phyloP scores from a whole-genome alignment of 2,329 filamentous ascomycete genomes.

The Colletotrichum tabaci region DNA sequence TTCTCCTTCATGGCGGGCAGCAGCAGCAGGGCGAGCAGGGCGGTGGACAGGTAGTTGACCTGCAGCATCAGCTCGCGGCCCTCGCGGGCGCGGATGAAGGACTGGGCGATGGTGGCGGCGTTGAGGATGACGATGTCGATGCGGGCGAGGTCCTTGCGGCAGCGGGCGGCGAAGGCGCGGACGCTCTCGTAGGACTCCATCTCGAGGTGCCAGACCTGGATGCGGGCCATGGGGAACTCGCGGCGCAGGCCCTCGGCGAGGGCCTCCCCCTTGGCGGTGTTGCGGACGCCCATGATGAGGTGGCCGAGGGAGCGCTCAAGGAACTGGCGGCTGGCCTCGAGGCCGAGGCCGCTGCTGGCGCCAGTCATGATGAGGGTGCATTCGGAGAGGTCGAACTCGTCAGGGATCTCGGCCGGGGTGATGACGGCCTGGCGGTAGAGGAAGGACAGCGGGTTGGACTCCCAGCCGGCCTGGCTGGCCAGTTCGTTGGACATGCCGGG shows the following conservation, averaged over 20 bases:
- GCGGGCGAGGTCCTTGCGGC: conserved; percentile 22
- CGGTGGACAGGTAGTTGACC: conserved; percentile 49
- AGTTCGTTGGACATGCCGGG: conserved; percentile 39
- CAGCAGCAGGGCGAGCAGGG: conserved; percentile 44
- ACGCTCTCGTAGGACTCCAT: conserved; percentile 42
- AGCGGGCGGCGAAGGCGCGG: conserved; percentile 29
- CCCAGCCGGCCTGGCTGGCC: conserved; percentile 37
- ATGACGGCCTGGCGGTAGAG: conserved; percentile 37
- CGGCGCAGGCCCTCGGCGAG: conserved; percentile 43
- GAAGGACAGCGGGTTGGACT: conserved; percentile 39
- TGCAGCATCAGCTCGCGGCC: conserved; percentile 48
- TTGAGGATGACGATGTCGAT: conserved; percentile 44
- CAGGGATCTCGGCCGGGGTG: conserved; percentile 34
- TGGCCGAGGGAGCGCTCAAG: conserved; percentile 51
- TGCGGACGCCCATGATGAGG: conserved; percentile 59
- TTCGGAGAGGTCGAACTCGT: conserved; percentile 39
- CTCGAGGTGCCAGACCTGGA: conserved; percentile 43
- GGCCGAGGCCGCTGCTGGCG: conserved; percentile 59
- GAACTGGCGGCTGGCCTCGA: conserved; percentile 57
- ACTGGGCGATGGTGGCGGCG: conserved; percentile 35
- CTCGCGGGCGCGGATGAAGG: conserved; percentile 26
- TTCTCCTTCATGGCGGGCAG: conserved; percentile 44
- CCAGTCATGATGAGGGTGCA: conserved; percentile 59
- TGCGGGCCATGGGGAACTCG: conserved; percentile 34
- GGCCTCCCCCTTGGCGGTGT: conserved; percentile 48